phyloP scores from a whole-genome alignment of 192 early-diverging fungal species.

The Umbelopsis sp. region DNA sequence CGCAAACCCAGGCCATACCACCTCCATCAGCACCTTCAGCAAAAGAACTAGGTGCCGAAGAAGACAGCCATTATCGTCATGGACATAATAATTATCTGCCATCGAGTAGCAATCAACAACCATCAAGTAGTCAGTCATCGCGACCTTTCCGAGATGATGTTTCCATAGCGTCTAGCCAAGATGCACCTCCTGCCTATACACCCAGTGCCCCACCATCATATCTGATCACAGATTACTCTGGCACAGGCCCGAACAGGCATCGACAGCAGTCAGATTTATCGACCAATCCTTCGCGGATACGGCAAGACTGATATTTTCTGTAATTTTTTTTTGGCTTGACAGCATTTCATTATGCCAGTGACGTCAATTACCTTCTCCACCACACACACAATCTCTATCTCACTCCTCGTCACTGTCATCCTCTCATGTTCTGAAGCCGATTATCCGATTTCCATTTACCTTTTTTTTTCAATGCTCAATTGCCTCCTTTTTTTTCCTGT shows the following conservation, averaged over 20 bases:
- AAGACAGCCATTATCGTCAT: neutral
- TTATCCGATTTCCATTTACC: neutral
- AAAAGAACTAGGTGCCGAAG: neutral
- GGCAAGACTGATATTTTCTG: neutral
- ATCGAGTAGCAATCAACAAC: neutral
- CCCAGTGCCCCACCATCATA: slow-evolving; percentile 9
- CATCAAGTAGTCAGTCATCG: neutral
- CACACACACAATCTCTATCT: too few relatives aligned
- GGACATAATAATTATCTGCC: neutral
- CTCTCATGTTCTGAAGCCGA: neutral
- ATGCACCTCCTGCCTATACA: slow-evolving; percentile 14
- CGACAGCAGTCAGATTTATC: neutral
- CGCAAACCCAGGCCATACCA: slow-evolving; percentile 5
- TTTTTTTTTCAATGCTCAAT: too few relatives aligned
- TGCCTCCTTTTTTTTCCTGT: neutral
- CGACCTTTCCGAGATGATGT: slow-evolving; percentile 6
- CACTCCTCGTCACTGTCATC: neutral
- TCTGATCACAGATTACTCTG: neutral
- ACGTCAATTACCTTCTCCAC: neutral
- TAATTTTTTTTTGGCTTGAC: neutral
- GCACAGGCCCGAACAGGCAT: slow-evolving; percentile 1
- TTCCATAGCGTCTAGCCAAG: slow-evolving; percentile 12
- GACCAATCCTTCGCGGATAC: neutral
- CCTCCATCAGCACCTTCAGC: neutral
- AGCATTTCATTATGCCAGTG: neutral